Percentiles rank a stretch among this genome's conserved stretches.
phyloP scores from a whole-genome alignment of 805 yeast genomes.

The Metschnikowia shivogae region DNA sequence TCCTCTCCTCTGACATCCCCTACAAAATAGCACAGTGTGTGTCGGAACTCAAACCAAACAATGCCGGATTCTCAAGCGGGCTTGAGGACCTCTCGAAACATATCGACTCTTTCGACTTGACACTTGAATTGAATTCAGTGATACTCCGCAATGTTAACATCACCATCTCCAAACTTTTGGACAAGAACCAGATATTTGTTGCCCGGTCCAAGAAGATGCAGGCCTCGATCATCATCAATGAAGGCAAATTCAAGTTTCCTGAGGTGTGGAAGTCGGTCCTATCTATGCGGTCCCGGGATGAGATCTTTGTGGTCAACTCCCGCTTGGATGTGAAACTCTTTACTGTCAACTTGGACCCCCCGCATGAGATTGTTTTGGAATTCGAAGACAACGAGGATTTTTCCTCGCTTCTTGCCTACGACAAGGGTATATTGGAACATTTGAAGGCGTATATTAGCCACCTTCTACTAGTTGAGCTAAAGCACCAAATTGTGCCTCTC shows the following conservation, averaged over 20 bases:
- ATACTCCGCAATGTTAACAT: conserved; percentile 27
- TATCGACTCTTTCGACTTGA: conserved; percentile 22
- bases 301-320: conserved; percentile 33
- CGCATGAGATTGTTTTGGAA: conserved; percentile 16
- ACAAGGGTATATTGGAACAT: conserved; percentile 22
- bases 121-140: conserved; percentile 34
- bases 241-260: conserved; percentile 8
- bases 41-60: conserved; percentile 12
- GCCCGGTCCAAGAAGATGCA: conserved; percentile 20
- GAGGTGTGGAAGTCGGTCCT: conserved; percentile 15
- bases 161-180: conserved; percentile 31
- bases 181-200: conserved; percentile 31
- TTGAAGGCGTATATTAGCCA: conserved; percentile 26
- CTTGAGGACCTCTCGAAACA: conserved; percentile 15
- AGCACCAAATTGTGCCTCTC: conserved; percentile 11
- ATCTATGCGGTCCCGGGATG: conserved; percentile 16
- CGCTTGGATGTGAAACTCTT: conserved; percentile 23
- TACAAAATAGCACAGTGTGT: conserved; percentile 20
- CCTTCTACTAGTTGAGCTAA: conserved; percentile 15
- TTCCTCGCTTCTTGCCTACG: conserved; percentile 26
- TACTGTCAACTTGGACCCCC: conserved; percentile 16
- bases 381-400: conserved; percentile 31
- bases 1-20: conserved; percentile 36
- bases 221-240: not conserved
- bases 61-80: conserved; percentile 12